These are phyloP conservation scores for Pseudomassariella vexata DNA, from an alignment of 2,329 filamentous ascomycete genomes.

Conservation along the genomic window DNA sequence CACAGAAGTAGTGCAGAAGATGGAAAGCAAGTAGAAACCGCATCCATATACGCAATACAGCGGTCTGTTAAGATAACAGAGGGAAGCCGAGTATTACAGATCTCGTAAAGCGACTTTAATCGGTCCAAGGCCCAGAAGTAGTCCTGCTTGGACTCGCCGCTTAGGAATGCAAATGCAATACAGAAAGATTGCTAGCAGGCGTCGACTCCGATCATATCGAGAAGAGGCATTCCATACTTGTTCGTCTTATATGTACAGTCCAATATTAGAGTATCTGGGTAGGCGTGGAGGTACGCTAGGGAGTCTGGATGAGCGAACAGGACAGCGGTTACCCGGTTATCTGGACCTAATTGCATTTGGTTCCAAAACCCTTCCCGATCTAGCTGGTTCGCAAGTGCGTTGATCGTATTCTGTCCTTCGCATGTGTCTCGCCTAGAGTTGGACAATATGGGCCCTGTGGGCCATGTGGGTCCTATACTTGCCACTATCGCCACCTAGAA, in stretches of 20 bases:
- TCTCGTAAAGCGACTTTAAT: constrained; percentile 13
- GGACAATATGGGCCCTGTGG: too few species aligned
- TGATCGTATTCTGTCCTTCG: constrained; percentile 14
- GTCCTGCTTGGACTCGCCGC: constrained; percentile 11
- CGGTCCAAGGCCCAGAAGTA: constrained; percentile 15
- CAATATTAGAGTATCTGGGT: constrained; percentile 14
- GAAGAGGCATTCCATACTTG: constrained; percentile 15
- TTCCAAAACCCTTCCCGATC: constrained; percentile 14
- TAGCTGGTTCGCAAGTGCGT: constrained; percentile 15
- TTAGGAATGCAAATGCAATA: constrained; percentile 17
- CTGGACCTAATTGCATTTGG: constrained; percentile 10
- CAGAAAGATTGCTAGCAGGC: constrained; percentile 14
- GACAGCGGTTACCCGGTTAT: constrained; percentile 12
- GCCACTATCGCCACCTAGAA: too few species aligned
- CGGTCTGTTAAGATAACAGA: constrained; percentile 17
- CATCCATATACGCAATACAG: constrained; percentile 13
- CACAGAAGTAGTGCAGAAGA: constrained; percentile 8
- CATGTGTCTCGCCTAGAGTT: too few species aligned
- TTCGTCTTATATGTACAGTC: constrained; percentile 19
- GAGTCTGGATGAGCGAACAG: constrained; percentile 18
- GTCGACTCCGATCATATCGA: constrained; percentile 17
- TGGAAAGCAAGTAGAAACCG: constrained; percentile 9
- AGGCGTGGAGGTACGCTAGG: constrained; percentile 12
- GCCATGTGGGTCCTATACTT: too few species aligned
- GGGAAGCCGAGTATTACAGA: constrained; percentile 6